These are phyloP conservation scores for Skeletonema potamos DNA, from an alignment of 108 stramenopile genomes.

Conservation along the genomic window DNA sequence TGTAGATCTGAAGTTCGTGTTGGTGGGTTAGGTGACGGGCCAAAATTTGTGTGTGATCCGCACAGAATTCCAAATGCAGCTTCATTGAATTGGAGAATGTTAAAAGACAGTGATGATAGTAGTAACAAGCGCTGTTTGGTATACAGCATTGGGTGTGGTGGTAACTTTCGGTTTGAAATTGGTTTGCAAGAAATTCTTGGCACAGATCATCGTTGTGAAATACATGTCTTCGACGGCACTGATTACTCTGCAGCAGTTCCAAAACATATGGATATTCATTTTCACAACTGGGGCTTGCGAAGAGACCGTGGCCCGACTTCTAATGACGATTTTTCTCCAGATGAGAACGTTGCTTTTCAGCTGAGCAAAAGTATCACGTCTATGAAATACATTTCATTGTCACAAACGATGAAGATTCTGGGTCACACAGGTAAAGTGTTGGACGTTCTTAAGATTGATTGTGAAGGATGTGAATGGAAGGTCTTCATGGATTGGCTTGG, in stretches of 20 bases:
- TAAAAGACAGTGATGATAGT: neutral
- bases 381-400: neutral
- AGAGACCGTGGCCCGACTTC: neutral
- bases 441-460: constrained; percentile 33
- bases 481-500: constrained; percentile 4
- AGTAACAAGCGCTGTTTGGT: constrained; percentile 39
- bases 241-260: neutral
- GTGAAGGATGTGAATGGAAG: constrained; percentile 10
- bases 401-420: neutral
- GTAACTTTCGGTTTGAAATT: constrained; percentile 44
- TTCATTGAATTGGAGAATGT: neutral
- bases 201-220: constrained; percentile 20
- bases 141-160: constrained; percentile 48
- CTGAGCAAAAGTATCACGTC: neutral
- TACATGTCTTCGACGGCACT: constrained; percentile 24
- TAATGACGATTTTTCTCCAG: neutral
- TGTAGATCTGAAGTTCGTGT: constrained; percentile 28
- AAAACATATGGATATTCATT: constrained; percentile 1
- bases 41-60: constrained; percentile 59
- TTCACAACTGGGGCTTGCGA: neutral
- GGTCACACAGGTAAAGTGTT: constrained; percentile 4
- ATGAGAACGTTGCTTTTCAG: neutral
- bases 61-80: constrained; percentile 16
- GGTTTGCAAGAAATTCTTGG: constrained; percentile 23
- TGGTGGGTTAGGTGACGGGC: constrained; percentile 26